These are phyloP conservation scores for Martiniozyma abietophila DNA, from an alignment of 805 yeast genomes.

Conservation along the genomic window DNA sequence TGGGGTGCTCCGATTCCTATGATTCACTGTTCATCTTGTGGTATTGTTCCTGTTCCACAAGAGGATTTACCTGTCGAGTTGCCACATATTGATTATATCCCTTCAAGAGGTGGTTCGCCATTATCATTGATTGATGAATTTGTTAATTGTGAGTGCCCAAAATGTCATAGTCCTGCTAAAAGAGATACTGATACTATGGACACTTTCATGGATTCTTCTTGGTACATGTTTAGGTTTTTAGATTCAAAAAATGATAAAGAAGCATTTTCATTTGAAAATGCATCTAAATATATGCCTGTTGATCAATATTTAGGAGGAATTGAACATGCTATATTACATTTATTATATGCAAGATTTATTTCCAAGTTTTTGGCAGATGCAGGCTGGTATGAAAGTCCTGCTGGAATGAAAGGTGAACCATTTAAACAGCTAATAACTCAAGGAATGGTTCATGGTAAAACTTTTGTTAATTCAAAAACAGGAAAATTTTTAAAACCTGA, in stretches of 20 bases:
- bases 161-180: conserved; percentile 60
- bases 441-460: conserved; percentile 97
- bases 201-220: conserved; percentile 94
- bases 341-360: conserved; percentile 78
- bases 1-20: conserved; percentile 99
- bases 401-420: conserved; percentile 59
- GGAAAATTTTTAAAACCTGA: conserved; percentile 74
- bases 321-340: conserved; percentile 92
- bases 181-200: conserved; percentile 99
- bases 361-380: conserved; percentile 64
- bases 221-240: conserved; percentile 84
- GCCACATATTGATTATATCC: conserved; percentile 42
- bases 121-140: conserved; percentile 58
- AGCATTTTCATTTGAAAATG: conserved; percentile 47
- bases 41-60: conserved; percentile 88
- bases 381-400: conserved; percentile 57
- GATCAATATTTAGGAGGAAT: conserved; percentile 92
- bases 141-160: conserved; percentile 70
- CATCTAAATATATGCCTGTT: conserved; percentile 60
- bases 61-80: conserved; percentile 72
- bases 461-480: conserved; percentile 60
- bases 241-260: conserved; percentile 54
- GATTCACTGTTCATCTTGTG: conserved; percentile 78
- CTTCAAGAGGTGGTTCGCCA: conserved; percentile 56
- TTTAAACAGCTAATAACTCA: conserved; percentile 75